Evolutionary conservation across 106 monocot species (phyloP).

Genomic region (Ottelia alismoides): DNA sequence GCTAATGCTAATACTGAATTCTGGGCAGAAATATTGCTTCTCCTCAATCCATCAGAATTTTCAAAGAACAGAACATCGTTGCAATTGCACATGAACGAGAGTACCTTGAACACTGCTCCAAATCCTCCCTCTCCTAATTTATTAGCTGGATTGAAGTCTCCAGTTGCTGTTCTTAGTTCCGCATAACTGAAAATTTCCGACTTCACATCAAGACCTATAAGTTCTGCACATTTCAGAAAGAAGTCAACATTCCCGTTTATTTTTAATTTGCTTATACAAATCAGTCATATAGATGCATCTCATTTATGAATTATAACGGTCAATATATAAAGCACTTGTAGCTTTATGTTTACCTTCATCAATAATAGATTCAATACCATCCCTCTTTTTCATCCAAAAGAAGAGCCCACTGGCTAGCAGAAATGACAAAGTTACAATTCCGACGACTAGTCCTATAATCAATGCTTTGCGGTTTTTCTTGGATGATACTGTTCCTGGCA

Average conservation of each 20-base stretch:
- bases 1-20: no score
- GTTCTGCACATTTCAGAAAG: background rate
- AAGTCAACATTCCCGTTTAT: no score
- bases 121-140: slow-evolving; percentile 15
- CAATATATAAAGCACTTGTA: no score
- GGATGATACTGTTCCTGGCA: background rate
- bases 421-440: background rate
- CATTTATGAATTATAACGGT: no score
- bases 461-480: background rate
- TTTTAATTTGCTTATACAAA: no score
- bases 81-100: no score
- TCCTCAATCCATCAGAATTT: no score
- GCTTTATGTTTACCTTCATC: slow-evolving; percentile 20
- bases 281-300: no score
- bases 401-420: background rate
- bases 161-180: slow-evolving; percentile 1
- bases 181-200: slow-evolving; percentile 7
- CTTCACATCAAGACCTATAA: background rate
- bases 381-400: background rate
- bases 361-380: background rate
- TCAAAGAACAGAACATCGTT: no score
- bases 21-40: no score
- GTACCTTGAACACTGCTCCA: slow-evolving; percentile 6
- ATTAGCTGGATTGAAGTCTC: slow-evolving; percentile 5
- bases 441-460: background rate